phyloP scores from a whole-genome alignment of 768 basidiomycete genomes.

The Lentinula detonsa region DNA sequence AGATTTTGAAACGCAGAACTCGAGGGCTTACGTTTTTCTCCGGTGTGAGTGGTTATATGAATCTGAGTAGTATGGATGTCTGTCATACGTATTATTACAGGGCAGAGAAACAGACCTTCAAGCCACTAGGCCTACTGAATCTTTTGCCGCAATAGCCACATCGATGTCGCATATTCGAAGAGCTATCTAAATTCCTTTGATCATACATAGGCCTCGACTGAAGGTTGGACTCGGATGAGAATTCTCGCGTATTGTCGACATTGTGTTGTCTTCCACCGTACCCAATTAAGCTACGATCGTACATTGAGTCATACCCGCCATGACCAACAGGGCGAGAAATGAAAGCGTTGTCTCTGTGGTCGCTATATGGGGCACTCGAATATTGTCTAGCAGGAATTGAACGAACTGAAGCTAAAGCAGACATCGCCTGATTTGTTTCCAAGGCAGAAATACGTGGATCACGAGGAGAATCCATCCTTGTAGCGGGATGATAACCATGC shows the following conservation, averaged over 20 bases:
- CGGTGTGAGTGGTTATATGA: constrained; percentile 56
- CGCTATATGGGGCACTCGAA: background rate
- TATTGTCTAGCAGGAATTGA: background rate
- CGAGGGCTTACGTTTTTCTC: constrained; percentile 47
- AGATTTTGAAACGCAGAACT: constrained; percentile 7
- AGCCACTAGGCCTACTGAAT: constrained; percentile 54
- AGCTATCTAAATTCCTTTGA: background rate
- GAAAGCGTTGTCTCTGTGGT: background rate
- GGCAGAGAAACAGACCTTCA: constrained; percentile 32
- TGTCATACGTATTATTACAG: background rate
- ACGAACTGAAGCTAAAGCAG: constrained; percentile 1
- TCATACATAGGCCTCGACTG: background rate
- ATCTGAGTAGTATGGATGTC: constrained; percentile 27
- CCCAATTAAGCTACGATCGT: background rate
- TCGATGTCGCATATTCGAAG: constrained; percentile 35
- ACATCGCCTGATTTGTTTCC: constrained; percentile 8
- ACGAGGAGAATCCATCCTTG: background rate
- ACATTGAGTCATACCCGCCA: background rate
- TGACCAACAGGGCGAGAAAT: background rate
- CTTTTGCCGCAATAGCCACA: constrained; percentile 51
- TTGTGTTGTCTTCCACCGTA: background rate
- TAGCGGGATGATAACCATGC: background rate
- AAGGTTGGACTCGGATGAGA: background rate
- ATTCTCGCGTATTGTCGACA: background rate
- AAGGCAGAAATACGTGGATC: constrained; percentile 7